Conservation (phyloP, 78 protist genomes). For the Polysphondylium violaceum region DNA sequence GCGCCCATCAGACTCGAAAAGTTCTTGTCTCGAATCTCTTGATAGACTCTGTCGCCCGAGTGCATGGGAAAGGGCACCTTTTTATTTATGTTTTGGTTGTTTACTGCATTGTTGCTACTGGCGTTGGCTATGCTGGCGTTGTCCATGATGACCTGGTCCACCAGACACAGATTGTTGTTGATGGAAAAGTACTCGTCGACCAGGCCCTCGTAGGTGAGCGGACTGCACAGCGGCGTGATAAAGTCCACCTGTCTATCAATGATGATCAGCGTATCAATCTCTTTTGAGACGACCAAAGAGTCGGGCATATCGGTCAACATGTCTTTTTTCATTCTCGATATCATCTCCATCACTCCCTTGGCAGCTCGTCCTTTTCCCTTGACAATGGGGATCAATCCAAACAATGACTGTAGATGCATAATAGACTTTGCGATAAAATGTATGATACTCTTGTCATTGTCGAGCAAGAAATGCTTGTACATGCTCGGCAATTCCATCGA, state of each 20-base stretch:
- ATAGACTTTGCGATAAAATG: conserved; percentile 84
- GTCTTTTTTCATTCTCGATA: conserved; percentile 70
- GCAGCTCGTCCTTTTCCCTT: conserved; percentile 90
- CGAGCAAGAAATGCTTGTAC: conserved; percentile 77
- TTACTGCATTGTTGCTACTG: background rate
- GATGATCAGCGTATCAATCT: conserved; percentile 85
- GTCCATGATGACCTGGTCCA: conserved; percentile 1
- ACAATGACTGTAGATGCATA: conserved; percentile 86
- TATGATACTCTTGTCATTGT: conserved; percentile 85
- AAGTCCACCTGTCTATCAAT: conserved; percentile 90
- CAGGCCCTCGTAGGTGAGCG: conserved; percentile 96
- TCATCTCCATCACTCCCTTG: conserved; percentile 38
- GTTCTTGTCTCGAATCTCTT: conserved; percentile 79
- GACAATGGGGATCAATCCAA: conserved; percentile 90
- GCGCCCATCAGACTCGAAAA: conserved; percentile 70
- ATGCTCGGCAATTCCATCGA: conserved; percentile 84
- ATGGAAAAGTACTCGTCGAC: conserved; percentile 94
- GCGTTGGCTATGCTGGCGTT: conserved; percentile 14
- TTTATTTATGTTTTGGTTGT: background rate
- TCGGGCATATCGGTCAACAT: conserved; percentile 6
- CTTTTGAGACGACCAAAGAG: conserved; percentile 19
- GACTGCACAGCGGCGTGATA: conserved; percentile 88
- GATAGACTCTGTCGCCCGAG: conserved; percentile 28
- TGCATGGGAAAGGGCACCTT: conserved; percentile 24
- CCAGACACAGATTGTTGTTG: conserved; percentile 3